These are phyloP conservation scores for Madurella mycetomatis DNA, from an alignment of 2,329 filamentous ascomycete genomes.

Conservation along the genomic window DNA sequence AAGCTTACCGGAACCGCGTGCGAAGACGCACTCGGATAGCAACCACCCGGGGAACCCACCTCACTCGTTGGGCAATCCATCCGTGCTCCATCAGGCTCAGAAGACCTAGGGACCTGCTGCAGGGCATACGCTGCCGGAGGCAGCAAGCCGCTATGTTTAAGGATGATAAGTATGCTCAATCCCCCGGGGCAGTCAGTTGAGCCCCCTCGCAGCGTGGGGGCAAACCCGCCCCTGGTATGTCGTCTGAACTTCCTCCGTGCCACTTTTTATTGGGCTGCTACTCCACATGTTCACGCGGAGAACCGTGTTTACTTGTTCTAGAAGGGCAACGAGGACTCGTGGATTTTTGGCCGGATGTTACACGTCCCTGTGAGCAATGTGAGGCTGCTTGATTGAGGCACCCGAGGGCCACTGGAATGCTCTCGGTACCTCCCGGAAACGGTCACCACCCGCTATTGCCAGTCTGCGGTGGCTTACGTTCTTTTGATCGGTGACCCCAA, in stretches of 20 bases:
- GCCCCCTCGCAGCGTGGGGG: constrained; percentile 3
- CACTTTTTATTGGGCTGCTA: background rate
- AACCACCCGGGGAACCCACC: constrained; percentile 12
- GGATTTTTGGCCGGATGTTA: constrained; percentile 9
- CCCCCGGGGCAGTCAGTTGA: constrained; percentile 6
- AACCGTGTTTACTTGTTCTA: constrained; percentile 22
- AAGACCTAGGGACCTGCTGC: constrained; percentile 6
- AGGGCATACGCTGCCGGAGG: constrained; percentile 6
- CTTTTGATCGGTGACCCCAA: constrained; percentile 16
- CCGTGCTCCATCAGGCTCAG: constrained; percentile 18
- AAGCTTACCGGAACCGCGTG: constrained; percentile 17
- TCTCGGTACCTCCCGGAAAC: constrained; percentile 24
- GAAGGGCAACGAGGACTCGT: constrained; percentile 20
- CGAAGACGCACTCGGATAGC: constrained; percentile 15
- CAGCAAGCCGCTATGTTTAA: constrained; percentile 13
- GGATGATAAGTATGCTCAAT: constrained; percentile 8
- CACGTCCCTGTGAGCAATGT: constrained; percentile 9
- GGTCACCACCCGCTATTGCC: constrained; percentile 6
- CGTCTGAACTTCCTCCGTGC: background rate
- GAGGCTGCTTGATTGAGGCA: constrained; percentile 18
- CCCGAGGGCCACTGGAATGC: constrained; percentile 24
- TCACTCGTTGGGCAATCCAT: constrained; percentile 19
- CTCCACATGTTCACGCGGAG: constrained; percentile 26
- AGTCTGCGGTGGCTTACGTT: constrained; percentile 11
- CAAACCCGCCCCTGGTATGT: background rate